Evolutionary conservation across 2,329 filamentous ascomycete genomes (phyloP).

Genomic region (Bimuria novae-zelandiae): DNA sequence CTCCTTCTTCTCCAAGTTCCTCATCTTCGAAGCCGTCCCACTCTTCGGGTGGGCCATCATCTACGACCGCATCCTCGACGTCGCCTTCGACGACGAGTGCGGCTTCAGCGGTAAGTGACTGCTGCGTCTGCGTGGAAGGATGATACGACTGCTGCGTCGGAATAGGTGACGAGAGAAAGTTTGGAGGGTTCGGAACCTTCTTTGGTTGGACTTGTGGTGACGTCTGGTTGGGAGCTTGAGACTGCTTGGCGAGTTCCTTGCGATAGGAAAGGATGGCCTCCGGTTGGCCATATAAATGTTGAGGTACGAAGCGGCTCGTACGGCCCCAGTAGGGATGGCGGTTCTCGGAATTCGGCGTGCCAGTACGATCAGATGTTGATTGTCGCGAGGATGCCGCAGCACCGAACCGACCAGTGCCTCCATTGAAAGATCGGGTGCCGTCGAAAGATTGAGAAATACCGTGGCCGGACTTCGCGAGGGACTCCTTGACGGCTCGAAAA

Average conservation of each 20-base stretch:
- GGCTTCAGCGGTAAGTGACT: constrained; percentile 11
- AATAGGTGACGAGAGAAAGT: constrained; percentile 27
- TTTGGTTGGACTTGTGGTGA: constrained; percentile 28
- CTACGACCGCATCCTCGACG: constrained; percentile 15
- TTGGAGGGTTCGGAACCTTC: constrained; percentile 19
- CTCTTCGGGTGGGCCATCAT: constrained; percentile 15
- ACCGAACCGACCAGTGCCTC: neutral
- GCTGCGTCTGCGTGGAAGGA: constrained; percentile 11
- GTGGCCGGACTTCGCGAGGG: constrained; percentile 5
- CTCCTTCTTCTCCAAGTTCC: constrained; percentile 14
- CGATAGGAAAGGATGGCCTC: constrained; percentile 38
- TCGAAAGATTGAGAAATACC: neutral
- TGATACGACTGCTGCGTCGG: constrained; percentile 26
- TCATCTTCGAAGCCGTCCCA: constrained; percentile 19
- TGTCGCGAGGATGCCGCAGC: neutral
- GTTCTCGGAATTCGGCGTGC: constrained; percentile 11
- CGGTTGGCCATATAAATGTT: constrained; percentile 40
- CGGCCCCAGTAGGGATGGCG: constrained; percentile 40
- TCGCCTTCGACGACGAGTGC: constrained; percentile 16
- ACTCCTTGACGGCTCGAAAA: constrained; percentile 26
- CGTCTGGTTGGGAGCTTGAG: constrained; percentile 21
- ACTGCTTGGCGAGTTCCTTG: constrained; percentile 17
- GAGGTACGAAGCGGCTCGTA: constrained; percentile 40
- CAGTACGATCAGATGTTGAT: constrained; percentile 13
- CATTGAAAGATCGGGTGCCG: constrained; percentile 17